Conservation (phyloP, 1,139 yeast genomes). For the Suhomyces atakaporum region DNA sequence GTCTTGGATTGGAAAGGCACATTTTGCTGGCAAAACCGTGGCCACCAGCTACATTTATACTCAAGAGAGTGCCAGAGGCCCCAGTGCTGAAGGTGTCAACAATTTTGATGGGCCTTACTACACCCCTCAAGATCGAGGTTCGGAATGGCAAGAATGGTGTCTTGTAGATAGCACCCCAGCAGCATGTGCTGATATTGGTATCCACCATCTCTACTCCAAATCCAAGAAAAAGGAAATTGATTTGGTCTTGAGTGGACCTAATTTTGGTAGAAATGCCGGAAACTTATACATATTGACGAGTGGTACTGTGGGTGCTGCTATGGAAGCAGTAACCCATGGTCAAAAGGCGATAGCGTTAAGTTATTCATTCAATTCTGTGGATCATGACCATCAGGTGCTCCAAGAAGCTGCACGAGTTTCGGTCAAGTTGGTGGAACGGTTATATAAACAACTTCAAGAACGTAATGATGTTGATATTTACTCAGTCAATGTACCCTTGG, state of each 20-base stretch:
- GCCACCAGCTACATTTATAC: constrained; percentile 69
- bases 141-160: constrained; percentile 72
- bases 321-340: constrained; percentile 89
- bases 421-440: constrained; percentile 59
- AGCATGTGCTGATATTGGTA: constrained; percentile 88
- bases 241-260: constrained; percentile 90
- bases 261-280: constrained; percentile 89
- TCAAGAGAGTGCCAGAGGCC: constrained; percentile 32
- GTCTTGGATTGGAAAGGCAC: constrained; percentile 98
- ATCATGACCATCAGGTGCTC: constrained; percentile 56
- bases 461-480: constrained; percentile 62
- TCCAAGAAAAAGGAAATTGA: constrained; percentile 63
- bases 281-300: constrained; percentile 88
- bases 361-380: constrained; percentile 66
- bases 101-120: constrained; percentile 71
- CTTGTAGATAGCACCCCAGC: constrained; percentile 93
- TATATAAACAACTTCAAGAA: constrained; percentile 59
- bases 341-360: constrained; percentile 77
- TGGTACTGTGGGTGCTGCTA: constrained; percentile 97
- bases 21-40: constrained; percentile 81
- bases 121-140: constrained; percentile 35
- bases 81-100: constrained; percentile 35
- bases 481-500: constrained; percentile 81
- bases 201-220: constrained; percentile 63
- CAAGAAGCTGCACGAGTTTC: constrained; percentile 69